A percentile compares a stretch with the other conserved stretches of the same genome.
These are phyloP conservation scores for Plantago ovata DNA, from an alignment of 257 asterid genomes.

Conservation along the genomic window DNA sequence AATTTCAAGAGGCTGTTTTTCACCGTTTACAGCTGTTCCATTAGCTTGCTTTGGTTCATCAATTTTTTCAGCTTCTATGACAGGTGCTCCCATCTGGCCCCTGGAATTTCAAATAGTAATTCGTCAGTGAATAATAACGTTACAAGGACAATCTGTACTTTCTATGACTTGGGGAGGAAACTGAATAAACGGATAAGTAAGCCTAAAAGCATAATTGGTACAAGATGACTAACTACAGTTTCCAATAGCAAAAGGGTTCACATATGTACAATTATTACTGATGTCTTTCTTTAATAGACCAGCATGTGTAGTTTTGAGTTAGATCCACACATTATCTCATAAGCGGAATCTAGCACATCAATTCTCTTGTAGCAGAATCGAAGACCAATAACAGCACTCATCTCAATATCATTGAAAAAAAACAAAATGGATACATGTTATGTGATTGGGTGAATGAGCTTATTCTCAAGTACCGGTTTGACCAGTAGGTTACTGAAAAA, in stretches of 20 bases:
- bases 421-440: background rate
- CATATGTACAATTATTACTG: no score
- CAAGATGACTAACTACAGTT: background rate
- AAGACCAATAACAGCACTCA: no score
- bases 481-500: no score
- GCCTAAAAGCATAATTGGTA: background rate
- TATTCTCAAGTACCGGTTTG: background rate
- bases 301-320: background rate
- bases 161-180: background rate
- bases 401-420: background rate
- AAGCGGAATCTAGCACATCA: no score
- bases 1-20: conserved; percentile 43
- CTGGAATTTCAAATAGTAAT: conserved; percentile 36
- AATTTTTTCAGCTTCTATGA: conserved; percentile 39
- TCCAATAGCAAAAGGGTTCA: no score
- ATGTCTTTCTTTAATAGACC: background rate
- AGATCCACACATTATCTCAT: no score
- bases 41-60: conserved; percentile 45
- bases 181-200: background rate
- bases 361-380: no score
- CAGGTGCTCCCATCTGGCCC: conserved; percentile 78
- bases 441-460: background rate
- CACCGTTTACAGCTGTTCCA: conserved; percentile 34
- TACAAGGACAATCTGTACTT: no score
- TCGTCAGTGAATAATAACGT: conserved; percentile 5